phyloP scores from a whole-genome alignment of 805 yeast species.

The Brettanomyces naardenensis region DNA sequence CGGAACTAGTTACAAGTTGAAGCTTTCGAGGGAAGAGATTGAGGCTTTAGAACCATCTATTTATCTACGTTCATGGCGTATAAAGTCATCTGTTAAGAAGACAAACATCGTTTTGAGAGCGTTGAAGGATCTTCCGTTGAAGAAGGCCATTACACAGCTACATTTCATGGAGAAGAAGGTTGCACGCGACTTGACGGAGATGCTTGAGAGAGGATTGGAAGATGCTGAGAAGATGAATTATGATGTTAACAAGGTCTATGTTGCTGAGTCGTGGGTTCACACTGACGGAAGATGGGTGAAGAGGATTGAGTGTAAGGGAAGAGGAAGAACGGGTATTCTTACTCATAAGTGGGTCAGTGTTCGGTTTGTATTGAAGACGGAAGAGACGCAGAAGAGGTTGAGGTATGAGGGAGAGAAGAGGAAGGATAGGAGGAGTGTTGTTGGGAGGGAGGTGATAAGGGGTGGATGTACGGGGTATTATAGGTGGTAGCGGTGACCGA shows the following conservation, averaged over 20 bases:
- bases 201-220: slow-evolving; percentile 63
- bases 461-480: slow-evolving; percentile 44
- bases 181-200: slow-evolving; percentile 68
- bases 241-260: slow-evolving; percentile 53
- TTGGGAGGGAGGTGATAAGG: slow-evolving; percentile 34
- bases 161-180: slow-evolving; percentile 80
- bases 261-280: slow-evolving; percentile 85
- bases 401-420: slow-evolving; percentile 50
- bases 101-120: slow-evolving; percentile 74
- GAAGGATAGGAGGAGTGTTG: slow-evolving; percentile 36
- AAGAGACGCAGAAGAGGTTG: slow-evolving; percentile 53
- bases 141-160: slow-evolving; percentile 82
- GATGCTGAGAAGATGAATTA: slow-evolving; percentile 59
- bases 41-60: slow-evolving; percentile 82
- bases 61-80: slow-evolving; percentile 71
- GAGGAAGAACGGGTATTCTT: slow-evolving; percentile 82
- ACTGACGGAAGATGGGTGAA: slow-evolving; percentile 72
- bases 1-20: slow-evolving; percentile 40
- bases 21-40: slow-evolving; percentile 56
- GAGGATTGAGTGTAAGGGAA: slow-evolving; percentile 75
- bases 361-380: slow-evolving; percentile 64
- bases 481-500: slow-evolving; percentile 40
- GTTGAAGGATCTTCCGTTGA: slow-evolving; percentile 60
- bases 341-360: slow-evolving; percentile 75
- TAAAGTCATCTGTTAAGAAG: slow-evolving; percentile 84